Base-by-base conservation (phyloP, 139 green algal genomes). In the Gonium pectorale region DNA sequence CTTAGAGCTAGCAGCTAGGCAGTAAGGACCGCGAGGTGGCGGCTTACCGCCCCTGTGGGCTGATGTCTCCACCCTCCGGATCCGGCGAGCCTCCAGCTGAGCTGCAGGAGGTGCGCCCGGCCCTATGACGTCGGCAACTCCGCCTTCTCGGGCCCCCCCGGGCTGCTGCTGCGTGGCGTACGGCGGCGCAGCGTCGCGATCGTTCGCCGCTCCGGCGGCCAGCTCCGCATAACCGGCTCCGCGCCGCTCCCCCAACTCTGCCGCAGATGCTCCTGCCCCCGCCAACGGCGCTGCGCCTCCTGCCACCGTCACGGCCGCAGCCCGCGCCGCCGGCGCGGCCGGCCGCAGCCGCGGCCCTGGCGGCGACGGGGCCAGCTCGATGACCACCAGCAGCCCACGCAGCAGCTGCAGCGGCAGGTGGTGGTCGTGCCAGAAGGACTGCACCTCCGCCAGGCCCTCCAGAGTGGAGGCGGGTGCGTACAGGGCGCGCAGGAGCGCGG, bases 361-460 rank as follows among this genome's bases (percentile, higher is more conserved):
- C n/a, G n/a, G n/a, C n/a, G n/a, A n/a, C n/a, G n/a, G n/a, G n/a
- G n/a, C n/a, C n/a, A n/a, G n/a, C n/a, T n/a, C n/a, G n/a, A n/a
- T n/a, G n/a, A 67, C 51, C 72, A 80, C 72, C 49, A 80, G 35
- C 72, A 80, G 54, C 2, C 72, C 72, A 22, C 13, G 24, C 72
- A 80, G 6, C 52, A 68, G 52, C 46, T 80, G n/a, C 37, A 67
- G 37, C 24, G 52, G 72, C 35, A 80, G 52, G 40, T 62, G 75
- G 75, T 82, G 75, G 2, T 21, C 59, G 17, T 27, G 56, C 75
- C 75, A 82, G 40, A 71, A 82, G 17, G n/a, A 40, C 29, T 62
- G 13, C 38, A 72, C 75, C 59, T 82, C 75, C 40, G 31, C n/a
- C 21, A 82, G 75, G 29, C 4, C 75, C 40, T 4, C 59, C 59